Base-by-base conservation (phyloP, 2,329 filamentous ascomycete species). In the Exophiala xenobiotica region DNA sequence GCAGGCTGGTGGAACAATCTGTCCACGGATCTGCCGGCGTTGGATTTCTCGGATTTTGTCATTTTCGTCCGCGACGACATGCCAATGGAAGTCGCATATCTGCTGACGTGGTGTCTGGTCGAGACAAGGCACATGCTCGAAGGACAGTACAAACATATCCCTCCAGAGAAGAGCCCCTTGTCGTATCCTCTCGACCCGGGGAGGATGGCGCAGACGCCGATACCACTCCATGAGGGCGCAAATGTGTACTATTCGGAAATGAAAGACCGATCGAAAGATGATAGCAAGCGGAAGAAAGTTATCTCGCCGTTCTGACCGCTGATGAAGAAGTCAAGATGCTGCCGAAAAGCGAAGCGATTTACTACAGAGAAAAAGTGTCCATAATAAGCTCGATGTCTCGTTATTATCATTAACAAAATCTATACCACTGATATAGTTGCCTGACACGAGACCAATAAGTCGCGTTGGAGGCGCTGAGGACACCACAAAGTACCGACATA, bases 31-130 rank as follows among this genome's bases (percentile, higher is more conserved):
- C 19, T 54, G 12, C 51, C 41, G 19, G 46, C 51, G 18, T 14
- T 54, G 33, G 51, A 54, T 16, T 54, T 54, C 24, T 54, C 51
- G 11, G 51, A 54, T 26, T 54, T 54, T 39, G 51, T 49, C 22
- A 33, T 54, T 2, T 18, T 54, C 6, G 51, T 50, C 5, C n/a
- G 51, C 11, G 51, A 49, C 19, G 51, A 54, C 20, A 49, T 54
- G 51, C 51, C 51, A 4, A 22, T 33, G 22, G 51, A 54, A 11
- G 46, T 54, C 14, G 51, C 51, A 2, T 46, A 50, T 29, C 41
- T 50, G 19, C 41, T 54, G 6, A 49, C 51, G 7, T 54, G 51
- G 51, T 49, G 46, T 18, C 31, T 54, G 9, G 51, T 54, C 6
- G 51, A 54, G 41, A 54, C 51, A 24, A 54, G 51, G 29, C 31